Evolutionary conservation across 495 filamentous ascomycete genomes (phyloP), one percentile per base, ranked within the genome.

Genomic region (Cercophora scortea): DNA sequence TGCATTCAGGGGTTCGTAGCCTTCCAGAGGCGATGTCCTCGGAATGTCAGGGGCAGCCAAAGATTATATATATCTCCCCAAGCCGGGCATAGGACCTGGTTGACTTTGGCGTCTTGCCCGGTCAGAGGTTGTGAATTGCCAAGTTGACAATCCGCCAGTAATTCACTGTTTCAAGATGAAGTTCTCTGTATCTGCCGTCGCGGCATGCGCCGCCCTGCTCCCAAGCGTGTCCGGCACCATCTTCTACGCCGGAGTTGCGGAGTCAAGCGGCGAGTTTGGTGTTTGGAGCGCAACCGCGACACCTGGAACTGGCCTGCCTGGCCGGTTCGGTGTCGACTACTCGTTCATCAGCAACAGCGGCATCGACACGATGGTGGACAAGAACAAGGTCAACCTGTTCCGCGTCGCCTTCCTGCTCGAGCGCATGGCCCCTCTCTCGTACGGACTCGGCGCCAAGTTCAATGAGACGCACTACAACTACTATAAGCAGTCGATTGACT

Each of bases 341-440:
- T 50, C 71, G 25, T 79, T 79, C 63, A 78, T 78, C 59, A 62
- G 69, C 55, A 61, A 70, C 56, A 59, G 60, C 0, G 69, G 67
- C 13, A 59, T 80, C 34, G 73, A 79, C 57, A 54, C 67, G 25
- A 72, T 72, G 51, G 70, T 71, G 4, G 75, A 78, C 53, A 41
- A 74, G 57, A 69, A 78, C 59, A 70, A 72, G 49, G 65, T 69
- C 38, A 80, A 80, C 53, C 62, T 77, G 10, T 78, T 78, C 62
- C 72, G 75, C 42, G 69, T 79, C 47, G 75, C 75, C 1, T 80
- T 79, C 61, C 56, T 80, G 8, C 67, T 80, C 12, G 77, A 80
- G 60, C 73, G 76, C 47, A 79, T 80, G 77, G 72, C 70, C 48
- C 77, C 76, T 0, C 58, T 73, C 2, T 61, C 66, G 0, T 69